Evolutionary conservation across 2,329 filamentous ascomycete genomes (phyloP), one percentile per base, ranked within the genome.

Genomic region (Hymenoscyphus salicellus): DNA sequence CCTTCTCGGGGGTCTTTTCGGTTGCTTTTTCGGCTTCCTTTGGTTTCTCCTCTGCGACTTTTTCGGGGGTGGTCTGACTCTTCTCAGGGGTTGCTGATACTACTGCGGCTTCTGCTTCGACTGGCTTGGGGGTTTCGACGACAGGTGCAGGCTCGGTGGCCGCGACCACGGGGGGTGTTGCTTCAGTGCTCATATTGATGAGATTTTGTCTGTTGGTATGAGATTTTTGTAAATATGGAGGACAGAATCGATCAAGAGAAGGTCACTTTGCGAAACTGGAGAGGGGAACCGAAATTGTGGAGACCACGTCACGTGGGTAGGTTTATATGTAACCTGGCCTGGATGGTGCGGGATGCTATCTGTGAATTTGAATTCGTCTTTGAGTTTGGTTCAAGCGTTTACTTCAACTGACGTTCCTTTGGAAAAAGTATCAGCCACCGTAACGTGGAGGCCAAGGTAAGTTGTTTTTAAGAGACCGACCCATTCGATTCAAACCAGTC

Each of bases 181-280:
- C 58, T 70, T 72, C 68, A 20, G 66, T 30, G 59, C 66, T 70
- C 67, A 71, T 66, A 41, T 49, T 64, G 64, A 23, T 11, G 28
- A n/a, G n/a, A 56, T 32, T 7, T 56, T 32, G 55, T 52, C 3
- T 33, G 55, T 30, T 56, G 55, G 26, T 56, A 56, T 64, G 60
- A 63, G 66, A 49, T 26, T 57, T 60, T 62, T 38, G 64, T 57
- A 55, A 30, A 46, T 8, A 41, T 32, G 41, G 60, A 33, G 30
- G 20, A 52, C 46, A 52, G 23, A 23, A 26, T 52, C 10, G 43
- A 38, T 38, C 1, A 38, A 38, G 16, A 38, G 3, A 38, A 38
- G 14, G 16, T 38, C 11, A 14, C 36, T 6, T 38, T 38, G 36
- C 36, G 36, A 17, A 38, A 38, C 36, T 52, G 46, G 10, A 49